phyloP scores from a whole-genome alignment of 768 basidiomycete genomes.

The Panaeolus papilionaceus region DNA sequence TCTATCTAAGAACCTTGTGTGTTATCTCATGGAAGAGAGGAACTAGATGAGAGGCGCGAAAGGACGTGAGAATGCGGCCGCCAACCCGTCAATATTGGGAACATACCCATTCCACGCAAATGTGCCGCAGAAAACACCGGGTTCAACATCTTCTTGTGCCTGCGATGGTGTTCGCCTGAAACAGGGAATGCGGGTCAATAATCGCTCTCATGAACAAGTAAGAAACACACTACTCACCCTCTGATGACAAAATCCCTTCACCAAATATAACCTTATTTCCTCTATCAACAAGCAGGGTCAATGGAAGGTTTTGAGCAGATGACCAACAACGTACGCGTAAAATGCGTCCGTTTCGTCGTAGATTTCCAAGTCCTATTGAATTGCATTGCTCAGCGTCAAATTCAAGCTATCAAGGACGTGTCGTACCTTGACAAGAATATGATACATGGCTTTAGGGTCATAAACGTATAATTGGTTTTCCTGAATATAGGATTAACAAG shows the following conservation, averaged over 20 bases:
- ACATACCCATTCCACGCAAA: constrained; percentile 40
- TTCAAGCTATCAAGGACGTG: neutral
- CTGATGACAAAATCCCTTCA: constrained; percentile 10
- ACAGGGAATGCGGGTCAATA: neutral
- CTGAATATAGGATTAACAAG: constrained; percentile 22
- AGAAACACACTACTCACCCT: constrained; percentile 18
- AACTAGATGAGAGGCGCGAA: constrained; percentile 25
- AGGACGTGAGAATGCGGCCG: neutral
- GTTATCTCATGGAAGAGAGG: constrained; percentile 41
- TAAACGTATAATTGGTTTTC: constrained; percentile 43
- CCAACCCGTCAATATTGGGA: neutral
- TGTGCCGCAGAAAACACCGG: constrained; percentile 50
- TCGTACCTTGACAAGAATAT: constrained; percentile 50
- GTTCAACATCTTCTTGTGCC: constrained; percentile 51
- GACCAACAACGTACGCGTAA: constrained; percentile 30
- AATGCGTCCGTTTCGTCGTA: constrained; percentile 36
- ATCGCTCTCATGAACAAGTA: neutral
- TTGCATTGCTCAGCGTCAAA: neutral
- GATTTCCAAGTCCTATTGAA: constrained; percentile 37
- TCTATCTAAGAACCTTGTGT: constrained; percentile 29
- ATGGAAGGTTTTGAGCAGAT: neutral
- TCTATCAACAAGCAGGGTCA: neutral
- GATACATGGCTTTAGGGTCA: constrained; percentile 52
- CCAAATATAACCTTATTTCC: constrained; percentile 20
- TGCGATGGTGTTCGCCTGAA: constrained; percentile 46